Evolutionary conservation across 345 rosid genomes (phyloP), one percentile per base, ranked within the genome.

Genomic region (Euphorbia tirucalli): DNA sequence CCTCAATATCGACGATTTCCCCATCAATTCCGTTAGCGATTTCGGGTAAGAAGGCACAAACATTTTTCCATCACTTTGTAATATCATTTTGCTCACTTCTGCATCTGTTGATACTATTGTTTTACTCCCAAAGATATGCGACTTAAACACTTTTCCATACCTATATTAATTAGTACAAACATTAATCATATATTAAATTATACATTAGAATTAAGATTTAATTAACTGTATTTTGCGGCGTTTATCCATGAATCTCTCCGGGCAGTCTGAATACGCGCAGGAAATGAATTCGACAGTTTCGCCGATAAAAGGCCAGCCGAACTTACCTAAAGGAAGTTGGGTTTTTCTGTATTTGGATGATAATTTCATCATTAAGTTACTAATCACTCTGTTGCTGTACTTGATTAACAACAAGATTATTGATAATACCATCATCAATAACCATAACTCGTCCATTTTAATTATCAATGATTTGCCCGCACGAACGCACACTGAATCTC

Each of bases 121-220:
- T 18, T 88, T 88, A 49, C 85, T 86, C 22, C 99, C 98, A 81
- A 92, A 96, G 70, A 96, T 86, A 79, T 96, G 99, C 11, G 99
- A 90, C 88, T 88, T 96, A 76, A 96, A 96, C 85, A 96, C 97
- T 79, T 88, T 91, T 43, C 99, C 99, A 55, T 89, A 88, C 83
- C 98, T 93, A 14, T 15, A 61, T 59, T 39, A n/a, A 57, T 8
- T 9, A 4, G n/a, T n/a, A n/a, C n/a, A n/a, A n/a, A n/a, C n/a
- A n/a, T n/a, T n/a, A n/a, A n/a, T n/a, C n/a, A n/a, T n/a, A n/a
- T n/a, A n/a, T n/a, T n/a, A n/a, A n/a, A n/a, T n/a, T n/a, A n/a
- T n/a, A n/a, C n/a, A n/a, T n/a, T n/a, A n/a, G n/a, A n/a, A n/a
- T n/a, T n/a, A n/a, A n/a, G n/a, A n/a, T n/a, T n/a, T n/a, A n/a